Percentiles rank a stretch among this genome's conserved stretches.
These are phyloP conservation scores for Silene conica DNA, from an alignment of 148 eudicot species.

Conservation along the genomic window DNA sequence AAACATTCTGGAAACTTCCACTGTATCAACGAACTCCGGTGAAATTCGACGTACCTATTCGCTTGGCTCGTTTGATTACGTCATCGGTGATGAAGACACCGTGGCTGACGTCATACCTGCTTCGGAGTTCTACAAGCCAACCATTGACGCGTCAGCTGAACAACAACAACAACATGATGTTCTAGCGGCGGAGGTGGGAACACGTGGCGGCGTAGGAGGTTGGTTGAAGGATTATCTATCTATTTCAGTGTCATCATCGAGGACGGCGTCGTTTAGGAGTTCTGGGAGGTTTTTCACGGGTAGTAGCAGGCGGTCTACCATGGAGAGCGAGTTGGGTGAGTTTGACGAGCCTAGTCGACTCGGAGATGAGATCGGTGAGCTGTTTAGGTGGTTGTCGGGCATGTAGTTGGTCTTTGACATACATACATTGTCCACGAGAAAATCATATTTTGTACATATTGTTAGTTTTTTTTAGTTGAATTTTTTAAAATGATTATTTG, in stretches of 20 bases:
- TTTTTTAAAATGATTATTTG: conserved; percentile 3
- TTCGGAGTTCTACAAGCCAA: conserved; percentile 27
- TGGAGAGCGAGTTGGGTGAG: conserved; percentile 22
- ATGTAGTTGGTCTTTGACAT: conserved; percentile 25
- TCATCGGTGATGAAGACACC: conserved; percentile 39
- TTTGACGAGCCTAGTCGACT: conserved; percentile 52
- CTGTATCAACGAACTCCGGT: conserved; percentile 16
- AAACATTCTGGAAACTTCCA: conserved; percentile 43
- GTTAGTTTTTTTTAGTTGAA: background rate
- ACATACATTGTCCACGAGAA: too few relatives aligned
- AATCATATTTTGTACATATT: background rate
- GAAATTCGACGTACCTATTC: conserved; percentile 49
- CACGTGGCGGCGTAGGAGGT: conserved; percentile 34
- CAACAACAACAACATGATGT: background rate
- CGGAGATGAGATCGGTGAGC: conserved; percentile 76
- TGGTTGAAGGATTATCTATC: conserved; percentile 77
- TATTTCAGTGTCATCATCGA: conserved; percentile 42
- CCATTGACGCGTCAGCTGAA: background rate
- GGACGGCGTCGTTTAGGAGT: conserved; percentile 60
- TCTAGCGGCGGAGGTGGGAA: conserved; percentile 22
- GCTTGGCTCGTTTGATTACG: conserved; percentile 68
- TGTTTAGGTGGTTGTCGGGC: conserved; percentile 81
- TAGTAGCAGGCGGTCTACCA: conserved; percentile 48
- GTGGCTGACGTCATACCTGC: conserved; percentile 22
- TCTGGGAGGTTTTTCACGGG: conserved; percentile 77